A percentile compares a stretch with the other conserved stretches of the same genome.
These are phyloP conservation scores for Syzygium jambos DNA, from an alignment of 345 rosid species.

Conservation along the genomic window DNA sequence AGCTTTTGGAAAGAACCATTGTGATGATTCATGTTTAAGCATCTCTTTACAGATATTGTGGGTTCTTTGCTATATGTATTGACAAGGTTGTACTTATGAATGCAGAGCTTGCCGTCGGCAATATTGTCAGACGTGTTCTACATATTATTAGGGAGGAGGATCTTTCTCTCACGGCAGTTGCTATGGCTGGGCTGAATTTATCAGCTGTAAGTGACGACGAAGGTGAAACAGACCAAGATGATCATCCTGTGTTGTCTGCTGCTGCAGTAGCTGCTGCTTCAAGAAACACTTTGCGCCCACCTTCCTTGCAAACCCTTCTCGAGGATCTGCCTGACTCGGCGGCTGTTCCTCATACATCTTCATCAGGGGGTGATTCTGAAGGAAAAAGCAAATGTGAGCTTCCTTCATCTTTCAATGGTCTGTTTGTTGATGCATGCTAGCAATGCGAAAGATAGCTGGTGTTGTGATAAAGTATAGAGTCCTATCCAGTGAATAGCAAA, in stretches of 20 bases:
- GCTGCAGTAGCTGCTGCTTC: constrained; percentile 93
- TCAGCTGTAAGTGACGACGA: constrained; percentile 79
- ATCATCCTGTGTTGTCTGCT: constrained; percentile 65
- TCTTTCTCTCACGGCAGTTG: constrained; percentile 66
- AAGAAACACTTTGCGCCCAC: constrained; percentile 85
- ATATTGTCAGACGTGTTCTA: constrained; percentile 89
- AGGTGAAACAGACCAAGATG: constrained; percentile 38
- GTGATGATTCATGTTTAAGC: neutral
- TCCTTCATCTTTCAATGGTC: neutral
- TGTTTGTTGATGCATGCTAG: neutral
- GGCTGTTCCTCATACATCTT: constrained; percentile 57
- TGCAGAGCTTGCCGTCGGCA: constrained; percentile 99
- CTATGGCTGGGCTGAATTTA: constrained; percentile 66
- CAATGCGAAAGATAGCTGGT: neutral
- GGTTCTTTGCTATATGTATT: neutral
- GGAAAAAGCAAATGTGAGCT: constrained; percentile 82
- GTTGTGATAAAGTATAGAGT: neutral
- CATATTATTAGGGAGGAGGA: constrained; percentile 96
- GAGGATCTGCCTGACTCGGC: constrained; percentile 74
- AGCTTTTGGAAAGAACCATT: neutral
- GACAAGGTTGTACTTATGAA: neutral
- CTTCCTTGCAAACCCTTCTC: constrained; percentile 83
- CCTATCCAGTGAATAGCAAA: neutral
- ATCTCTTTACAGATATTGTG: neutral
- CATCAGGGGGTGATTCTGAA: constrained; percentile 99